Conservation (phyloP, 2,329 filamentous ascomycete genomes). For the Fusarium sulawesiense region DNA sequence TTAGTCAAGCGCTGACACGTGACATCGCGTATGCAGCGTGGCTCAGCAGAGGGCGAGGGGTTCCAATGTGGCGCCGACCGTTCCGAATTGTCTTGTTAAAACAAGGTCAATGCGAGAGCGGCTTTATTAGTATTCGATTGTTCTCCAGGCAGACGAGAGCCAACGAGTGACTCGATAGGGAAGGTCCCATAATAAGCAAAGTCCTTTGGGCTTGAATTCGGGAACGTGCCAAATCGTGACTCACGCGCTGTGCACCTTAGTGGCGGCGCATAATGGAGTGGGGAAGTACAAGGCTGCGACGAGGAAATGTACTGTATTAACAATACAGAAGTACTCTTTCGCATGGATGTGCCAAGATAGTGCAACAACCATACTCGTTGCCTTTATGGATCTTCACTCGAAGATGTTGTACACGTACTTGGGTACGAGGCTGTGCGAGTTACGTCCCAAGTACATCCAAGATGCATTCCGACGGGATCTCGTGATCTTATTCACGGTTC, state of each 20-base stretch:
- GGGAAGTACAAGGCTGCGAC: conserved; percentile 44
- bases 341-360: not conserved
- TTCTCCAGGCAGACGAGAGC: conserved; percentile 39
- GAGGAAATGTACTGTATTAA: conserved; percentile 38
- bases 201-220: conserved; percentile 33
- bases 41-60: conserved; percentile 27
- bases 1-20: conserved; percentile 50
- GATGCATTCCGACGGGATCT: conserved; percentile 20
- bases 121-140: conserved; percentile 44
- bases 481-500: conserved; percentile 44
- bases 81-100: conserved; percentile 32
- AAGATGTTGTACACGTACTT: conserved; percentile 23
- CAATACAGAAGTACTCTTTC: conserved; percentile 19
- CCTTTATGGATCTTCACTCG: conserved; percentile 30
- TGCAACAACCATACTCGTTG: conserved; percentile 2
- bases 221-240: conserved; percentile 37
- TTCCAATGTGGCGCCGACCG: conserved; percentile 38
- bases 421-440: conserved; percentile 31
- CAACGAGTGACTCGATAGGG: conserved; percentile 40
- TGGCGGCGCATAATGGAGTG: conserved; percentile 40
- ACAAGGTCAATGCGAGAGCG: conserved; percentile 22
- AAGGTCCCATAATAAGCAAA: conserved; percentile 23
- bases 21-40: conserved; percentile 42
- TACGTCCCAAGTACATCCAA: conserved; percentile 4
- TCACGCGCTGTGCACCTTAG: conserved; percentile 39